phyloP scores from a whole-genome alignment of 345 rosid genomes.

The Anastatica hierochuntica region DNA sequence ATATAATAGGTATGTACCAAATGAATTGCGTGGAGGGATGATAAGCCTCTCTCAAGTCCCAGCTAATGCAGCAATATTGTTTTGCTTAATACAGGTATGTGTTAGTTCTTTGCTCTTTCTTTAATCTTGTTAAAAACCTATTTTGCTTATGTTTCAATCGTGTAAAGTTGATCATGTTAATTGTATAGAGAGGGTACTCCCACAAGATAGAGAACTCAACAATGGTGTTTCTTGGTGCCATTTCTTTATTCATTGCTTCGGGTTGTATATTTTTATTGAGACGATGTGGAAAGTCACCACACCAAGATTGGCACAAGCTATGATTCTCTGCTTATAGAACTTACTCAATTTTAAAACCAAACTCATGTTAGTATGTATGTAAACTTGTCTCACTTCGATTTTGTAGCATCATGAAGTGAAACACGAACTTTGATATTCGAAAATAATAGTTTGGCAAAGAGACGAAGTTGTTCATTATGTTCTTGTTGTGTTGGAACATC shows the following conservation, averaged over 20 bases:
- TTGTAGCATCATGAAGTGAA: conserved; percentile 14
- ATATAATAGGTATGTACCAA: conserved; percentile 67
- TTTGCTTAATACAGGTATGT: conserved; percentile 51
- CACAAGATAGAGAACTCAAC: conserved; percentile 58
- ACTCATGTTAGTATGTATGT: conserved; percentile 8
- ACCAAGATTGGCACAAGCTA: conserved; percentile 67
- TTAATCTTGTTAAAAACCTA: too few species aligned
- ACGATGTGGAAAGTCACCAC: conserved; percentile 86
- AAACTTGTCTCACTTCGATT: conserved; percentile 9
- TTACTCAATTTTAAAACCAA: too few species aligned
- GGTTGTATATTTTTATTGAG: conserved; percentile 75
- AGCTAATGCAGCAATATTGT: conserved; percentile 61
- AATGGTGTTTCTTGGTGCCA: conserved; percentile 48
- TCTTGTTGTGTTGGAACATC: too few species aligned
- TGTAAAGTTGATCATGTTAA: not conserved
- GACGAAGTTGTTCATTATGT: too few species aligned
- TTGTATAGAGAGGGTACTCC: conserved; percentile 66
- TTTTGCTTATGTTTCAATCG: not conserved
- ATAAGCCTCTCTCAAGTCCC: conserved; percentile 76
- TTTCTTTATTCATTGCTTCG: conserved; percentile 60
- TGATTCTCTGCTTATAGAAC: too few species aligned
- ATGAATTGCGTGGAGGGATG: conserved; percentile 95
- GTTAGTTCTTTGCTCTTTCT: not conserved
- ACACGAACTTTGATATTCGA: too few species aligned
- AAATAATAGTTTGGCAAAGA: too few species aligned